A percentile compares a stretch with the other conserved stretches of the same genome.
Conservation (phyloP, 352 stramenopile species). For the Globisporangium nodosum region DNA sequence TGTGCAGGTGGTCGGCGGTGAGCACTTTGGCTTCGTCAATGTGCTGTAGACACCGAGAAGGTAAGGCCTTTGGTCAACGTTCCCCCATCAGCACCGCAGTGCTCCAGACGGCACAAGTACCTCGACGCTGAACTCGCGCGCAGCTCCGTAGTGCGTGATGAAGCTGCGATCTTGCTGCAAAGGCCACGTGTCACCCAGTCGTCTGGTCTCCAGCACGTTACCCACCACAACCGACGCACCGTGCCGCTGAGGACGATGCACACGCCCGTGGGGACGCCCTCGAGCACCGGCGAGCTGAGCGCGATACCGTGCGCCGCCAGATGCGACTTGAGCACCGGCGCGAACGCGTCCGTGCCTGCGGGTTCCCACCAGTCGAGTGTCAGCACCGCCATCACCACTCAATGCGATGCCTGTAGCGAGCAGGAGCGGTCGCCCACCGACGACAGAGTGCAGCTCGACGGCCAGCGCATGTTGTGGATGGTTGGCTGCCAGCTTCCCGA, state of each 20-base stretch:
- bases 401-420: no score
- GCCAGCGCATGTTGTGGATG: constrained; percentile 21
- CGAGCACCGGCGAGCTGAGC: constrained; percentile 38
- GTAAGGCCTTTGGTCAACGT: neutral
- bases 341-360: constrained; percentile 41
- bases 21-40: constrained; percentile 57
- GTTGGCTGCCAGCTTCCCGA: constrained; percentile 43
- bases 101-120: constrained; percentile 14
- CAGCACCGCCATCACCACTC: neutral
- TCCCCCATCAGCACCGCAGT: neutral
- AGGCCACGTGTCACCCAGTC: neutral
- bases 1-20: constrained; percentile 60
- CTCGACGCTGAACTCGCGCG: constrained; percentile 53
- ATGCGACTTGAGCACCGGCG: constrained; percentile 40
- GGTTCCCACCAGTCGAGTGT: neutral
- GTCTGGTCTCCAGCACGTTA: neutral
- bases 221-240: constrained; percentile 15
- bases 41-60: constrained; percentile 30
- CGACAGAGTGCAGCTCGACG: constrained; percentile 54
- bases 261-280: constrained; percentile 47
- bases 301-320: constrained; percentile 27
- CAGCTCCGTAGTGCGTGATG: constrained; percentile 76
- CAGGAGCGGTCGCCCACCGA: constrained; percentile 25
- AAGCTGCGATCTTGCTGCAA: constrained; percentile 71
- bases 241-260: constrained; percentile 75